Evolutionary conservation across 768 basidiomycete genomes (phyloP).

Genomic region (Peribolospora baueri): DNA sequence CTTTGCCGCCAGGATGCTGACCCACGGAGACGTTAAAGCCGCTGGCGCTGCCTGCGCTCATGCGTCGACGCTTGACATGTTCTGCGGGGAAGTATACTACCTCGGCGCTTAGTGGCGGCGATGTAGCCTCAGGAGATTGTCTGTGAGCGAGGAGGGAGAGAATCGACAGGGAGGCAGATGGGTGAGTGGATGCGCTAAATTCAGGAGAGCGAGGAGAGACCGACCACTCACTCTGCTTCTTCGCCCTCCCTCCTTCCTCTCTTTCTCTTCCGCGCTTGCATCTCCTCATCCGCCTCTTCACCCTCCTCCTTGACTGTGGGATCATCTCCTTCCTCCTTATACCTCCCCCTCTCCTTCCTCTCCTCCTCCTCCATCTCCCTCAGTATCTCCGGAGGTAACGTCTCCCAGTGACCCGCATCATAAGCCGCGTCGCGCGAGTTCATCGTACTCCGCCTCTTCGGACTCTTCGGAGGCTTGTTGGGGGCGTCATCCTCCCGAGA

Average conservation of each 20-base stretch:
- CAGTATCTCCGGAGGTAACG: slow-evolving; percentile 20
- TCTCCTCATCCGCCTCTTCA: background rate
- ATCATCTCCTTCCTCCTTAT: background rate
- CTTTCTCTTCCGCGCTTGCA: background rate
- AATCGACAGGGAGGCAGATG: too few species aligned
- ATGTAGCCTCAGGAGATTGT: too few species aligned
- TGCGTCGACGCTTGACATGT: too few species aligned
- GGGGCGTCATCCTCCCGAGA: background rate
- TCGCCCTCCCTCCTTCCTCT: background rate
- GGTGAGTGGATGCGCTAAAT: too few species aligned
- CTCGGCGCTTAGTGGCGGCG: too few species aligned
- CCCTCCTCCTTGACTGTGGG: background rate
- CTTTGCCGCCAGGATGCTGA: too few species aligned
- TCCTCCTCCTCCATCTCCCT: slow-evolving; percentile 6
- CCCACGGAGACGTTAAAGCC: too few species aligned
- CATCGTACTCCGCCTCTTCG: slow-evolving; percentile 87
- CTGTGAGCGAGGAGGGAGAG: too few species aligned
- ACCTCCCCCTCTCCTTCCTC: slow-evolving; percentile 3
- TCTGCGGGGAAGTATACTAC: too few species aligned
- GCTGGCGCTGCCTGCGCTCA: too few species aligned
- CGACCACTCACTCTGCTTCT: background rate
- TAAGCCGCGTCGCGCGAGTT: slow-evolving; percentile 72
- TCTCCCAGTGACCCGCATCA: background rate
- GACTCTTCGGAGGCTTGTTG: slow-evolving; percentile 8
- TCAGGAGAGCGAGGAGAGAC: background rate